These are phyloP conservation scores for Fusarium nelsonii DNA, from an alignment of 2,329 filamentous ascomycete genomes.

Conservation along the genomic window DNA sequence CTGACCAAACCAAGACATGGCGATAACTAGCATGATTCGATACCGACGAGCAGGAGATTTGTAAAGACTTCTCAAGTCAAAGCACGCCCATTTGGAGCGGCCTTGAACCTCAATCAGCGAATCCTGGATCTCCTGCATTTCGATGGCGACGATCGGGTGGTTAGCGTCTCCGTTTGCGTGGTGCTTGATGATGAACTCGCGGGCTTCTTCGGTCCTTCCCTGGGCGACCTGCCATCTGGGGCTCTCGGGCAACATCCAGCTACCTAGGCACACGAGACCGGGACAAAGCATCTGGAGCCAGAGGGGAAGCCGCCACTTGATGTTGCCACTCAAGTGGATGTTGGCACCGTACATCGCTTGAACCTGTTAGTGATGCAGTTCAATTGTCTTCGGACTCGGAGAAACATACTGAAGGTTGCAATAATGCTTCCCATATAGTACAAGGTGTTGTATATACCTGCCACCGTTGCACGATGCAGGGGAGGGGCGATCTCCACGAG, in stretches of 20 bases:
- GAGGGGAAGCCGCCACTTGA: slow-evolving; percentile 40
- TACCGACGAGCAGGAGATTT: slow-evolving; percentile 10
- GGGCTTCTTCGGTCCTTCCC: not conserved
- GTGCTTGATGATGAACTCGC: slow-evolving; percentile 7
- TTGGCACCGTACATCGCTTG: slow-evolving; percentile 42
- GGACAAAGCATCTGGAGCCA: slow-evolving; percentile 38
- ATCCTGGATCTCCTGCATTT: slow-evolving; percentile 17
- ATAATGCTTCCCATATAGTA: slow-evolving; percentile 55
- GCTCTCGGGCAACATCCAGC: slow-evolving; percentile 69
- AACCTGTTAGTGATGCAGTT: no score
- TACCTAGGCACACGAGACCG: slow-evolving; percentile 23
- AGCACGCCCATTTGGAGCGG: slow-evolving; percentile 16
- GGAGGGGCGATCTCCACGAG: slow-evolving; percentile 72
- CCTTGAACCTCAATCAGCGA: not conserved
- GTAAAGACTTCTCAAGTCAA: slow-evolving; percentile 6
- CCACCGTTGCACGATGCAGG: slow-evolving; percentile 67
- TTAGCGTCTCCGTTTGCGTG: slow-evolving; percentile 13
- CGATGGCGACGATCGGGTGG: slow-evolving; percentile 7
- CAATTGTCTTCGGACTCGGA: fast-evolving
- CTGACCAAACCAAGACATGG: slow-evolving; percentile 27
- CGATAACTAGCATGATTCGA: slow-evolving; percentile 1
- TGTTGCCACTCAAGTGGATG: slow-evolving; percentile 29
- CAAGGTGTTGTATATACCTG: slow-evolving; percentile 63
- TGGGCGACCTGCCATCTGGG: slow-evolving; percentile 62
- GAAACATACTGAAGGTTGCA: slow-evolving; percentile 9